Evolutionary conservation across 1,139 yeast genomes (phyloP).

Genomic region (Kodamaea derodonti): DNA sequence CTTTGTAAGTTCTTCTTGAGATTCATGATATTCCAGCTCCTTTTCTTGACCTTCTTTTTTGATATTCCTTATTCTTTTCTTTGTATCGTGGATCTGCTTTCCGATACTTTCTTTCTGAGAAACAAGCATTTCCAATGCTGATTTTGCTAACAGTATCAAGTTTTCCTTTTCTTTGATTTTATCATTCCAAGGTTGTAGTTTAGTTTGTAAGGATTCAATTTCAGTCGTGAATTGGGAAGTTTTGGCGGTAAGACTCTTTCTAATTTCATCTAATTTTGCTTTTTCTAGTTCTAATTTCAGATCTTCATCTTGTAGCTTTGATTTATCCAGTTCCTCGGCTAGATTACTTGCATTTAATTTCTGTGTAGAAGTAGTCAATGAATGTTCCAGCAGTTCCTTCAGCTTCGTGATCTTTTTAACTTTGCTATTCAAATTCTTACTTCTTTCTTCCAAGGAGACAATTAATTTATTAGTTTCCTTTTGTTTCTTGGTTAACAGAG

Average conservation of each 20-base stretch:
- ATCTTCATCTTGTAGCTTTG: conserved; percentile 45
- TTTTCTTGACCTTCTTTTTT: conserved; percentile 52
- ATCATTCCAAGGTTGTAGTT: conserved; percentile 82
- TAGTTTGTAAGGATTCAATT: conserved; percentile 59
- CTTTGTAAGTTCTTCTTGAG: conserved; percentile 44
- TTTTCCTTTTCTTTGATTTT: conserved; percentile 64
- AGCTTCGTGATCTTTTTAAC: conserved; percentile 59
- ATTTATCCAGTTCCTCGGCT: conserved; percentile 37
- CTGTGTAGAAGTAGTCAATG: conserved; percentile 38
- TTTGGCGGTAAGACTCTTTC: conserved; percentile 65
- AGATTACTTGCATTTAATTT: conserved; percentile 45
- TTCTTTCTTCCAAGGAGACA: conserved; percentile 72
- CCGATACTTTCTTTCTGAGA: conserved; percentile 45
- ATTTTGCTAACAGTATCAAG: conserved; percentile 59
- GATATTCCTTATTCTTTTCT: conserved; percentile 44
- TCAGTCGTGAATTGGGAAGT: conserved; percentile 63
- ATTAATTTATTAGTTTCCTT: conserved; percentile 43
- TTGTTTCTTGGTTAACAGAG: conserved; percentile 31
- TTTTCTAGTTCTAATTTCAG: conserved; percentile 51
- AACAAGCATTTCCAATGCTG: conserved; percentile 59
- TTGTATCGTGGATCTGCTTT: conserved; percentile 45
- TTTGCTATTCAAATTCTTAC: conserved; percentile 59
- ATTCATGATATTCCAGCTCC: conserved; percentile 40
- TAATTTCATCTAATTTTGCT: conserved; percentile 54
- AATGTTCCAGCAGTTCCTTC: conserved; percentile 31